Conservation (phyloP, 257 asterid species). For the Scutellaria galericulata region DNA sequence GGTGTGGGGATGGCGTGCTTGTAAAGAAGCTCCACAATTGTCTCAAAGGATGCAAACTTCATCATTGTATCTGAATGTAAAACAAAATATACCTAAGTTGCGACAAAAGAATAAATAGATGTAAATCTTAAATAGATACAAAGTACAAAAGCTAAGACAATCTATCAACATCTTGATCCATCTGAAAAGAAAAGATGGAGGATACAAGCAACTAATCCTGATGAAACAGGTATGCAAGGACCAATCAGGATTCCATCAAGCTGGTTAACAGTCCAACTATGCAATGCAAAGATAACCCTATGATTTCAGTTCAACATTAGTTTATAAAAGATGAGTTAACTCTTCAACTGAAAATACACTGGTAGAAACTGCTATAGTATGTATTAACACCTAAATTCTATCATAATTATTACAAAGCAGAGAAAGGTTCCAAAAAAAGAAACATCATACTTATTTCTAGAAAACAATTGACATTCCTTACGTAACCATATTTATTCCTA, state of each 20-base stretch:
- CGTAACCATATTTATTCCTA: background rate
- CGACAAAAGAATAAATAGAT: no score
- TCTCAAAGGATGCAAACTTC: conserved; percentile 92
- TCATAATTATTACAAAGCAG: conserved; percentile 7
- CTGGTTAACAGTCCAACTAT: background rate
- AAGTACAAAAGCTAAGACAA: background rate
- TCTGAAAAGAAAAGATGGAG: background rate
- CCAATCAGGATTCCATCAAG: background rate
- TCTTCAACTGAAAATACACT: background rate
- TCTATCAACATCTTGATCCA: background rate
- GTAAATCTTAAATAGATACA: background rate
- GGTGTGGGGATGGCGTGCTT: conserved; percentile 80
- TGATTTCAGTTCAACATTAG: background rate
- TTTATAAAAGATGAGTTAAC: background rate
- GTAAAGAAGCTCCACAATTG: conserved; percentile 73
- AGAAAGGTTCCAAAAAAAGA: background rate
- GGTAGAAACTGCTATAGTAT: background rate
- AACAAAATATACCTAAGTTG: conserved; percentile 12
- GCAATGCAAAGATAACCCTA: no score
- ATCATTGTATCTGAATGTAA: conserved; percentile 80
- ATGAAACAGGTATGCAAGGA: background rate
- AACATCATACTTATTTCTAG: background rate
- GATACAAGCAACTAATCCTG: background rate
- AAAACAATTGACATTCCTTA: conserved; percentile 1
- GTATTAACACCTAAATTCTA: background rate